Percentiles rank a stretch among this genome's conserved stretches.
Conservation (phyloP, 2,329 filamentous ascomycete species). For the Calonectria crousiana region DNA sequence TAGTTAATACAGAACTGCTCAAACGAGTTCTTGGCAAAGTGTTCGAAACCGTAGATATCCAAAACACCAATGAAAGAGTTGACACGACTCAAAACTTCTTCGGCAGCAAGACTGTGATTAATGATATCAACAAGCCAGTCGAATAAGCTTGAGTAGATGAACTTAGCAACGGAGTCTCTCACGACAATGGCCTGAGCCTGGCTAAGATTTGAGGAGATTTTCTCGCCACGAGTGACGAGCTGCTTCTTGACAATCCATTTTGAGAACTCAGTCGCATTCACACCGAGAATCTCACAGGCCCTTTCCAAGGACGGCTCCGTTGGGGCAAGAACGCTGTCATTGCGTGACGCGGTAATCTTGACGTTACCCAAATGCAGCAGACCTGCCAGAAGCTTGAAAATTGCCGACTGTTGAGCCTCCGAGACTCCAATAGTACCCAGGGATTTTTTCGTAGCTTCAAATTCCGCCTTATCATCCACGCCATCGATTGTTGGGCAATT, state of each 20-base stretch:
- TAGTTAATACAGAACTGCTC: slow-evolving; percentile 99
- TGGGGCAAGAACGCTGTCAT: slow-evolving; percentile 84
- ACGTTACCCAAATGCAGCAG: slow-evolving; percentile 95
- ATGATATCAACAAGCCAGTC: slow-evolving; percentile 99
- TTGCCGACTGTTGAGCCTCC: slow-evolving; percentile 79
- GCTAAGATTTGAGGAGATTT: slow-evolving; percentile 95
- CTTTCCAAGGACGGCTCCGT: slow-evolving; percentile 85
- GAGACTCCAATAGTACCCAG: slow-evolving; percentile 89
- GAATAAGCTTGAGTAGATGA: slow-evolving; percentile 97
- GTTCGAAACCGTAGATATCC: slow-evolving; percentile 99
- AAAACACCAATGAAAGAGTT: slow-evolving; percentile 96
- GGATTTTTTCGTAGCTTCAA: slow-evolving; percentile 87
- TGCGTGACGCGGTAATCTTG: slow-evolving; percentile 91
- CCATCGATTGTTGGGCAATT: slow-evolving; percentile 91
- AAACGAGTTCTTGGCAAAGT: slow-evolving; percentile 99
- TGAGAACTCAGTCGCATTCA: slow-evolving; percentile 86
- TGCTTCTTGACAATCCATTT: slow-evolving; percentile 99
- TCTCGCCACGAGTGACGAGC: slow-evolving; percentile 93
- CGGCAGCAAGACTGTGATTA: slow-evolving; percentile 89
- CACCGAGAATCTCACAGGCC: slow-evolving; percentile 88
- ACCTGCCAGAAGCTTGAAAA: slow-evolving; percentile 91
- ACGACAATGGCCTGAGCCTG: slow-evolving; percentile 95
- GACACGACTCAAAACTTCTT: slow-evolving; percentile 85
- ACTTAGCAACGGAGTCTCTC: slow-evolving; percentile 97
- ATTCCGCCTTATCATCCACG: slow-evolving; percentile 95